Evolutionary conservation across 2,329 filamentous ascomycete genomes (phyloP).

Genomic region (Talaromyces sp.): DNA sequence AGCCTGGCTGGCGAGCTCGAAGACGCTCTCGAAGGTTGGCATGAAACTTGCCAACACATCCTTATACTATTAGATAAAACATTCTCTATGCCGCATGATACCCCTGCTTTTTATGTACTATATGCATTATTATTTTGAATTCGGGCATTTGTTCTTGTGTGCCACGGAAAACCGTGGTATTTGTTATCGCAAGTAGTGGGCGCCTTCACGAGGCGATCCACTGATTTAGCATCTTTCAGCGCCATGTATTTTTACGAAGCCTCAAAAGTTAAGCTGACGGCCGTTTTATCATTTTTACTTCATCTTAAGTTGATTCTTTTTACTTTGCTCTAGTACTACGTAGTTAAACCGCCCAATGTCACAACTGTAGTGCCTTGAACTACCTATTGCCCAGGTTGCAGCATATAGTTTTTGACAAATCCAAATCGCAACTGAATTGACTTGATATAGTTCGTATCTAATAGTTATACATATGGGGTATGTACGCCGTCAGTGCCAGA

Average conservation of each 20-base stretch:
- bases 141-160: not conserved
- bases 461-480: not conserved
- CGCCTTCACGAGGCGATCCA: not conserved
- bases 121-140: not conserved
- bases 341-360: not conserved
- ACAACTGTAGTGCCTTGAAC: not conserved
- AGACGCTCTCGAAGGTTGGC: conserved; percentile 13
- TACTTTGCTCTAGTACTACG: not conserved
- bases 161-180: not conserved
- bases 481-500: not conserved
- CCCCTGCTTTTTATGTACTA: not conserved
- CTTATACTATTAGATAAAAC: not conserved
- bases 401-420: not conserved
- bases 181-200: not conserved
- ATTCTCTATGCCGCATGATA: not conserved
- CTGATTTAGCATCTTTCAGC: not conserved
- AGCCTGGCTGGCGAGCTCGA: conserved; percentile 11
- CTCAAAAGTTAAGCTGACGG: not conserved
- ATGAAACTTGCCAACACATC: not conserved
- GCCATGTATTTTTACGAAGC: not conserved
- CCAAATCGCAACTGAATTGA: not conserved
- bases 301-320: not conserved
- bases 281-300: not conserved
- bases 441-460: not conserved
- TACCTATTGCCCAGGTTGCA: not conserved